Evolutionary conservation across 345 rosid genomes (phyloP).

Genomic region (Citrus trifoliata): DNA sequence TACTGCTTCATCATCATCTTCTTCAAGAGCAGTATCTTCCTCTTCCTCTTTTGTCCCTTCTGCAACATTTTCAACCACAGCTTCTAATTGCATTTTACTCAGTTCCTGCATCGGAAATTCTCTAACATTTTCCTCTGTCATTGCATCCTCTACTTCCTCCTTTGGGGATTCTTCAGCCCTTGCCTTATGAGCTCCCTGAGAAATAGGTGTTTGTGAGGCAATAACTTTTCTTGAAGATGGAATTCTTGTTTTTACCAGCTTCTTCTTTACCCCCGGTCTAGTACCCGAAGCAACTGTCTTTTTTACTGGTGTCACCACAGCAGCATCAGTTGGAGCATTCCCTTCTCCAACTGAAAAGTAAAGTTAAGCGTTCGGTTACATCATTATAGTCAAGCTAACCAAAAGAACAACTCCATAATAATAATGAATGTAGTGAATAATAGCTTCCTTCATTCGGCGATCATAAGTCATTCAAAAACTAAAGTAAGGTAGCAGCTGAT

Average conservation of each 20-base stretch:
- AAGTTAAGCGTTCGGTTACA: neutral
- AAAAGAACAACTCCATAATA: neutral
- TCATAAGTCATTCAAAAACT: neutral
- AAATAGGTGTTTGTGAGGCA: conserved; percentile 13
- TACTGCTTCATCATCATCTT: conserved; percentile 17
- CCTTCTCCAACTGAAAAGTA: conserved; percentile 25
- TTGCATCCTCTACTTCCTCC: conserved; percentile 8
- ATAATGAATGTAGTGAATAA: neutral
- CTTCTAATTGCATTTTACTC: neutral
- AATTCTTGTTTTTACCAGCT: conserved; percentile 19
- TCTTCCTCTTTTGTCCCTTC: conserved; percentile 12
- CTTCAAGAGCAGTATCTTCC: conserved; percentile 14
- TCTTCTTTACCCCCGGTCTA: conserved; percentile 29
- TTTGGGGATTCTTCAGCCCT: conserved; percentile 15
- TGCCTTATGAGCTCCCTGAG: conserved; percentile 12
- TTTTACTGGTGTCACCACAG: conserved; percentile 13
- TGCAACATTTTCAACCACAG: conserved; percentile 8
- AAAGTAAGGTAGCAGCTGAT: neutral
- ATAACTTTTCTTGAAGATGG: conserved; percentile 22
- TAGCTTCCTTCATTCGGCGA: neutral
- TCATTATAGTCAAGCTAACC: neutral
- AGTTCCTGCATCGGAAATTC: conserved; percentile 10
- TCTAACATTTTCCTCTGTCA: conserved; percentile 17
- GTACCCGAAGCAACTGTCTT: conserved; percentile 17
- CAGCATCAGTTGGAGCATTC: conserved; percentile 9